Evolutionary conservation across 2,329 filamentous ascomycete genomes (phyloP), one percentile per base, ranked within the genome.

Genomic region (Sclerotinia spermophila): DNA sequence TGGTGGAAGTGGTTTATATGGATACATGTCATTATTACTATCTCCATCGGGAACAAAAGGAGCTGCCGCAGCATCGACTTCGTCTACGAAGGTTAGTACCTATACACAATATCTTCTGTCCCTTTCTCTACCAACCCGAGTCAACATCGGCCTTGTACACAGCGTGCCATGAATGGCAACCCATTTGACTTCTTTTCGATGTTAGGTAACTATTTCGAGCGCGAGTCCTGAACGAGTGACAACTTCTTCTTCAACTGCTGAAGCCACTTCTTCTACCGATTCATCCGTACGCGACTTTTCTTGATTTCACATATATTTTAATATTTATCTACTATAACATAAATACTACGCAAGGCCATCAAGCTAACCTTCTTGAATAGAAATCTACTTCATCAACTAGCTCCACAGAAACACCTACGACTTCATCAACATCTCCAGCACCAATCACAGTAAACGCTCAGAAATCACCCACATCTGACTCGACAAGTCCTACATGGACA

Each of bases 1-100:
- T 76, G 92, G 92, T 72, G 88, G 86, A 48, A 74, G 83, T 44
- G 83, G 82, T 61, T 76, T 89, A 5, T 95, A 82, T 76, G 90
- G 88, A 65, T 95, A 95, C 78, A 84, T 94, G 69, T 76, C 83
- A 35, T 80, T 92, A 21, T 79, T 78, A 68, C 82, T 81, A 42
- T 71, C 81, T 21, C 86, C 90, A 4, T 86, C 87, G 7, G 90
- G 90, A 53, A 92, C 90, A 5, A 79, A 71, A 68, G 75, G 74
- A 27, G 65, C 67, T 15, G 10, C 55, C 5, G 24, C 64, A 24
- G 27, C 71, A 1, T 58, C 76, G n/a, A 71, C 73, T 40, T 70
- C 73, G 33, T 56, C 73, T 53, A 15, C 53, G 38, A 68, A 72
- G 73, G 77, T 79, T 74, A 76, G 76, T 77, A 73, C 58, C 51